A percentile compares a stretch with the other conserved stretches of the same genome.
Evolutionary conservation across 495 filamentous ascomycete species (phyloP).

Genomic region (Aspergillus incahuasiensis): DNA sequence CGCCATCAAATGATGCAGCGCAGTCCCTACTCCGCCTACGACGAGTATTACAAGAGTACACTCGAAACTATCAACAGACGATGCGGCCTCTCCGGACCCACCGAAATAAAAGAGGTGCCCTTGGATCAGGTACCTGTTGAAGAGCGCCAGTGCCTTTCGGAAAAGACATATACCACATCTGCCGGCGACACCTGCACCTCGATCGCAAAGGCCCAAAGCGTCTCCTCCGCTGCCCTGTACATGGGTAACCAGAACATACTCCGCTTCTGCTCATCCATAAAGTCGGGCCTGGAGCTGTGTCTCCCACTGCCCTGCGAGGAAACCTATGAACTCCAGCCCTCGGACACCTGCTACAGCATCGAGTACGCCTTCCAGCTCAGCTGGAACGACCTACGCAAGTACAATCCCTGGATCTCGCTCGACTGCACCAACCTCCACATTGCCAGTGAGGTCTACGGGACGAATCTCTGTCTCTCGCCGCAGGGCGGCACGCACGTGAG

Average conservation of each 20-base stretch:
- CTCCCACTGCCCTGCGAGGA: neutral
- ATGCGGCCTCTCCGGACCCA: neutral
- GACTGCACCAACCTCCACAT: neutral
- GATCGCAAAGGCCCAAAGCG: slow-evolving; percentile 17
- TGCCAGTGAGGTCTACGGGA: neutral
- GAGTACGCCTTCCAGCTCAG: neutral
- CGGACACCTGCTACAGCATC: neutral
- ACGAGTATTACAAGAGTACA: neutral
- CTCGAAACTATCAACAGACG: neutral
- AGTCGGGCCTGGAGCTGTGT: neutral
- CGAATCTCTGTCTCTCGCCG: neutral
- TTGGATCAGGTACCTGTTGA: neutral
- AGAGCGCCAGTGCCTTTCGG: neutral
- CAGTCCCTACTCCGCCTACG: neutral
- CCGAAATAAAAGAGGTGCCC: neutral
- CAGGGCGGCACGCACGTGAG: slow-evolving; percentile 5
- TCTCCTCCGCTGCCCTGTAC: slow-evolving; percentile 22
- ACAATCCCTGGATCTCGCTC: neutral
- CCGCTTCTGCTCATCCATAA: slow-evolving; percentile 3
- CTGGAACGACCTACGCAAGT: neutral
- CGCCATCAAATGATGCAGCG: neutral
- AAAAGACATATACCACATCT: neutral
- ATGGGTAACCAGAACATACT: slow-evolving; percentile 10
- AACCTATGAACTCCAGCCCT: slow-evolving; percentile 1
- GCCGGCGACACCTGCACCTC: slow-evolving; percentile 18